Base-by-base conservation (phyloP, 768 basidiomycete genomes). In the Pleurotus eryngii region DNA sequence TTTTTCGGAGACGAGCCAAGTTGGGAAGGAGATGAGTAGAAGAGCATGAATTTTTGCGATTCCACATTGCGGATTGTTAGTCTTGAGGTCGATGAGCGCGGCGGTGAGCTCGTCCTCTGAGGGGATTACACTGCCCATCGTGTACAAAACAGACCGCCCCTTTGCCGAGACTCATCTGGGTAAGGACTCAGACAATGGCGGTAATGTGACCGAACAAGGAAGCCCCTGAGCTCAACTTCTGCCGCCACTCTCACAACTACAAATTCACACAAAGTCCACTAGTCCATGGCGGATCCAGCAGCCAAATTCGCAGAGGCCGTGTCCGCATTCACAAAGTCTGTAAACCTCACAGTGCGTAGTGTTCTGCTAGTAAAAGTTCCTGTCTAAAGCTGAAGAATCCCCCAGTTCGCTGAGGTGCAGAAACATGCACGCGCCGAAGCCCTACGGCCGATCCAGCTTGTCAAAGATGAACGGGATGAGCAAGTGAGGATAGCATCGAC, bases 1-100 rank as follows among this genome's bases (percentile, higher is more conserved):
- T 65, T 92, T 94, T 70, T 95, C 93, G 67, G 90, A 90, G 61
- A 94, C 89, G 0, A 79, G 68, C 90, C 91, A 95, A 20, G 80
- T 75, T 2, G 89, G 81, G 61, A 89, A 72, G 8, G 74, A 71
- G 11, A 76, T 68, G 11, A 87, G 78, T 7, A 95, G 72, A 5
- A 83, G 76, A 2, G 80, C 73, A 56, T 90, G 87, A 3, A 92
- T 76, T 71, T 92, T 95, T 15, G 77, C 65, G 42, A 90, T 83
- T 2, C 92, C 93, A 17, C 90, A 76, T 0, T 76, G 69, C 0
- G 90, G 86, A 47, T 91, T 75, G 43, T 74, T 72, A 14, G 70
- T 68, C 61, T 84, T 84, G 14, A 93, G 76, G 8, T 76, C 66
- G 6, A 80, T 66, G 40, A 91, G 73, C 2, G 82, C 82, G 2